Base-by-base conservation (phyloP, 2,329 filamentous ascomycete species). In the Aureobasidium sp. region DNA sequence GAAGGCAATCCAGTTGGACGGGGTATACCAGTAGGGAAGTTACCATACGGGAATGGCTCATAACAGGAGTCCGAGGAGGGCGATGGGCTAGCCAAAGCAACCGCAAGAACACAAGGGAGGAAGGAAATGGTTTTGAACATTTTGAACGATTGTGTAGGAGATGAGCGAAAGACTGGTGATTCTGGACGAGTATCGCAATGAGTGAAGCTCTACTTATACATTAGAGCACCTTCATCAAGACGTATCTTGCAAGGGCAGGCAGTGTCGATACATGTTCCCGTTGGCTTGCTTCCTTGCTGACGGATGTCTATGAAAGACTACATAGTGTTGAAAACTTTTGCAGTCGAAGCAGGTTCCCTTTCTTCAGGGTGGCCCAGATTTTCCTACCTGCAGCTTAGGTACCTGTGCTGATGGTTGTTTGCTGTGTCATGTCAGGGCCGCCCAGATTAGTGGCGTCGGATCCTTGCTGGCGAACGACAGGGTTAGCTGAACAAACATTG, bases 41-140 rank as follows among this genome's bases (percentile, higher is more conserved):
- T 48, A 30, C 42, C 47, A 30, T 37, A 57, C 21, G 45, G 61
- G 27, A 51, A 30, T 34, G 51, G 41, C 58, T 47, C 61, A 27
- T 57, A 44, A 44, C 61, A 61, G 21, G 21, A 21, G 30, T 47
- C 59, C n/a, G 58, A 55, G 58, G 16, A 61, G 6, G 57, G 10
- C 16, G 34, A 10, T 32, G 45, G 27, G 36, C 32, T 50, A 36
- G 45, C 57, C 34, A 59, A 36, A 50, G 57, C 45, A 16, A 50
- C 25, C 16, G 36, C 57, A 13, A 59, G 27, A 34, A 36, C 45
- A 42, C 14, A 59, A 16, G 44, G 45, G 3, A 59, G 21, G 57
- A 50, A 49, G 9, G 45, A 50, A 34, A 45, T 9, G 16, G 48
- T 59, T 29, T 10, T 59, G 44, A 41, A 32, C 57, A 59, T 59